Base-by-base conservation (phyloP, 148 eudicot species). In the Mesembryanthemum crystallinum region DNA sequence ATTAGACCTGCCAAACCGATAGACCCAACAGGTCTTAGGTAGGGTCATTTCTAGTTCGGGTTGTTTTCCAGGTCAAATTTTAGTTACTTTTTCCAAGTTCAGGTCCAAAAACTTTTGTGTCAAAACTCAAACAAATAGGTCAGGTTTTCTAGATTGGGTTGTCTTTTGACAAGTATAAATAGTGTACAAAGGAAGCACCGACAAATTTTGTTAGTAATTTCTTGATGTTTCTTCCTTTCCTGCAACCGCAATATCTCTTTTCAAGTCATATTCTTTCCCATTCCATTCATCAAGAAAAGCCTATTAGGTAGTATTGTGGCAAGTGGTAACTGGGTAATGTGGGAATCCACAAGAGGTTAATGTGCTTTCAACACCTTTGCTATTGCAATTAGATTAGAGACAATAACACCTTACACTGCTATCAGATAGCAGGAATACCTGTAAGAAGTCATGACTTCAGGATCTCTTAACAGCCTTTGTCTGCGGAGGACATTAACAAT, bases 391-490 rank as follows among this genome's bases (percentile, higher is more conserved):
- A 49, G 29, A 47, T 30, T n/a, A 32, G 14, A 54, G 29, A 30
- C 25, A 0, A 76, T 20, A 33, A 11, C 60, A 75, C 11, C 15
- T 33, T 65, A 32, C 7, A 8, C 8, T 4, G 25, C 13, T 39
- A 29, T 20, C 13, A 78, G 25, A 42, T 67, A 66, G 17, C 3
- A n/a, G 33, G 64, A 9, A 52, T 75, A 96, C 99, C 98, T 96
- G 91, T 96, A 96, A 30, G 98, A 96, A 39, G 99, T 96, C 98
- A 96, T 92, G 76, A 96, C 93, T 86, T 96, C 99, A 27, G 99
- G 99, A 68, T 92, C 99, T 75, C 90, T 82, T 69, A 89, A 79
- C 29, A 96, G 83, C 85, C 99, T 88, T 81, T 95, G 99, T 78
- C 94, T 80, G 57, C 98, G 91, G 33, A 95, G 85, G 51, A 95